Evolutionary conservation across 176 grass and related monocot species (phyloP).

Genomic region (Dactylis glomerata): DNA sequence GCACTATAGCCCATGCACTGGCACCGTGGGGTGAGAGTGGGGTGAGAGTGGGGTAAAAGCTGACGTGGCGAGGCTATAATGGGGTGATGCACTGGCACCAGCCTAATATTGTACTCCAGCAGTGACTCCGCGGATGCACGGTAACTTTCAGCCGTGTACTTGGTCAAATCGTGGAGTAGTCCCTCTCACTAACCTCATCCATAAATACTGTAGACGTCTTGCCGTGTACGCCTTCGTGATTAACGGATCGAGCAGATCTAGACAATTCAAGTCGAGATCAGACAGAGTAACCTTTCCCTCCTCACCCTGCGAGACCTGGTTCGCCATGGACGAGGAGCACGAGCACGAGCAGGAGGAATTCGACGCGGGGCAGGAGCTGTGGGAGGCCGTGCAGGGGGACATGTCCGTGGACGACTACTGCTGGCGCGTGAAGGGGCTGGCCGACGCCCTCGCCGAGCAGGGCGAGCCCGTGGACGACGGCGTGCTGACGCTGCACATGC

Average conservation of each 20-base stretch:
- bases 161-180: too few species aligned
- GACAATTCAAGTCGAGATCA: not conserved
- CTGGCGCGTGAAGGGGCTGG: not conserved
- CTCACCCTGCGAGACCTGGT: not conserved
- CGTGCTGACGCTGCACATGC: not conserved
- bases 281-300: not conserved
- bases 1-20: too few species aligned
- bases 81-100: too few species aligned
- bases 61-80: too few species aligned
- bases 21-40: too few species aligned
- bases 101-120: too few species aligned
- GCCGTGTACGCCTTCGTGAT: not conserved
- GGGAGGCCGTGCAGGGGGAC: not conserved
- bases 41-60: too few species aligned
- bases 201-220: too few species aligned
- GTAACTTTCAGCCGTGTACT: too few species aligned
- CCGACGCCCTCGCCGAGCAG: not conserved
- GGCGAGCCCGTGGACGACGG: not conserved
- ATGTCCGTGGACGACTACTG: not conserved
- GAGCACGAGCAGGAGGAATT: not conserved
- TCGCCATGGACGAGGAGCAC: not conserved
- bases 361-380: not conserved
- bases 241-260: not conserved
- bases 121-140: too few species aligned
- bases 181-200: too few species aligned